Percentiles rank a stretch among this genome's conserved stretches.
phyloP scores from a whole-genome alignment of 805 yeast genomes.

The Saccharomyces mikatae region DNA sequence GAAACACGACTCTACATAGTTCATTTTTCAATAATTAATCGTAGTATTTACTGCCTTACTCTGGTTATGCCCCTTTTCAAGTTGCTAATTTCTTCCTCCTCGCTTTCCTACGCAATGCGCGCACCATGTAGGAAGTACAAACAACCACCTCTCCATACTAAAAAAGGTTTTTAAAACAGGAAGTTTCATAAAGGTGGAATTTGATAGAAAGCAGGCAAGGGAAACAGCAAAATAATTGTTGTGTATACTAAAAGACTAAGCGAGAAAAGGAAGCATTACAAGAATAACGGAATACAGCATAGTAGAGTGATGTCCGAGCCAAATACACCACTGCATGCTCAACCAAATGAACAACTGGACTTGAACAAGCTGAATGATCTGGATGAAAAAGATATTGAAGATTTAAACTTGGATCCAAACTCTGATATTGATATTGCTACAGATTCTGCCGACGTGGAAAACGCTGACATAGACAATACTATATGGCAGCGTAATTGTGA shows the following conservation, averaged over 20 bases:
- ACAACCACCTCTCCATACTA: background rate
- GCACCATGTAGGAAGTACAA: background rate
- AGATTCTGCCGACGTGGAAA: background rate
- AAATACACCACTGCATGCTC: conserved; percentile 25
- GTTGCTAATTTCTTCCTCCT: background rate
- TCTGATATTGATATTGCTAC: conserved; percentile 6
- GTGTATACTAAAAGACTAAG: background rate
- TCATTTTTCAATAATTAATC: background rate
- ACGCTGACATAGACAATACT: background rate
- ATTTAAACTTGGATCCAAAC: conserved; percentile 21
- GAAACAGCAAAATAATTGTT: background rate
- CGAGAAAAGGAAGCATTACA: background rate
- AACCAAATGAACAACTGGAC: conserved; percentile 21
- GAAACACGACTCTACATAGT: background rate
- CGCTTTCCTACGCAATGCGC: background rate
- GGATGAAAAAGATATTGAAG: conserved; percentile 23
- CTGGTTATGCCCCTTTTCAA: background rate
- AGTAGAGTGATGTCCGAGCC: conserved; percentile 19
- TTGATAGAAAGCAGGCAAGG: background rate
- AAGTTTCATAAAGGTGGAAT: background rate
- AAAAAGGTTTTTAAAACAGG: background rate
- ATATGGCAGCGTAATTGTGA: background rate
- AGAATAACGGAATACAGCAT: background rate
- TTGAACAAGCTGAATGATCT: conserved; percentile 19
- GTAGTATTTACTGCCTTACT: background rate